Evolutionary conservation across 345 rosid species (phyloP), one percentile per base, ranked within the genome.

Genomic region (Arabidopsis suecica): DNA sequence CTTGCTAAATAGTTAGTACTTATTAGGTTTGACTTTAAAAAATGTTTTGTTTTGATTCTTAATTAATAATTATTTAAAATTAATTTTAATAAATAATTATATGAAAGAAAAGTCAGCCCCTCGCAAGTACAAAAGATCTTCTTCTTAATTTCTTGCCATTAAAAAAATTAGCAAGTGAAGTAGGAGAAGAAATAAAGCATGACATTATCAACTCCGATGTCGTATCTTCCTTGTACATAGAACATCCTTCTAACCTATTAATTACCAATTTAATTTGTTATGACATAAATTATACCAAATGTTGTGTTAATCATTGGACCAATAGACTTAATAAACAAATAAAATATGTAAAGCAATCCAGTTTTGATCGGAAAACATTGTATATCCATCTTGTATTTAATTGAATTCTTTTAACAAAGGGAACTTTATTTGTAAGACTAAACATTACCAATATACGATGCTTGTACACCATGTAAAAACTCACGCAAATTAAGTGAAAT

Each of bases 131-230:
- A 36, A 63, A 71, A 77, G 62, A 65, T 71, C 57, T 48, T 71
- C 57, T 48, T 77, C 51, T 20, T 30, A 48, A 71, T 48, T 48
- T 22, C 9, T 77, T 71, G 16, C 40, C 48, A 71, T 48, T 64
- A 6, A 49, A 77, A 65, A 71, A 58, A 30, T 65, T 7, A 49
- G 34, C 23, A 57, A 77, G 80, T 77, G 80, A 77, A 77, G 80
- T 77, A 58, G 77, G 80, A 65, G 76, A 71, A 71, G 72, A 77
- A 71, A 49, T 71, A 77, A 77, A 77, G 77, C 80, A 77, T 71
- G 80, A 50, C 25, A 32, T 77, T 77, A 77, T 38, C 80, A 71
- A 77, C 80, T 71, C 80, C 56, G 2, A 38, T 77, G 80, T 71
- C 80, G 80, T 77, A 77, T 77, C 80, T 65, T 71, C 62, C 62